Conservation (phyloP, 768 basidiomycete genomes). For the Tulasnella sp. region DNA sequence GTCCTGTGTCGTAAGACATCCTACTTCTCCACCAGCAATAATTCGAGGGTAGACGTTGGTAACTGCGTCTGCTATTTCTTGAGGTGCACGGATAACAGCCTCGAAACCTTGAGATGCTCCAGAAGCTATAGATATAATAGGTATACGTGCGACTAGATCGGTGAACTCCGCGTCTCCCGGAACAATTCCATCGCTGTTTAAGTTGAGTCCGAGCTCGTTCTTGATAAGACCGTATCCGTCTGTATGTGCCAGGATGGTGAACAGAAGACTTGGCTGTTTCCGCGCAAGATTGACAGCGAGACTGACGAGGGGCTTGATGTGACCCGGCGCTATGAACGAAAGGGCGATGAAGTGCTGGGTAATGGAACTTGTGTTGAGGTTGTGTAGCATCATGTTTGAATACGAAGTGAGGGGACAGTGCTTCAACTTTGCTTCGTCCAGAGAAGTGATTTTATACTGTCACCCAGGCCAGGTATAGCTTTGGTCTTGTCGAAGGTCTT, state of each 20-base stretch:
- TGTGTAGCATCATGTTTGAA: too few relatives aligned
- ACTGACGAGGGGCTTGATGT: neutral
- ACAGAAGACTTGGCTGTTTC: neutral
- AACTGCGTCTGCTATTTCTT: neutral
- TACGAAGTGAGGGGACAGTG: too few relatives aligned
- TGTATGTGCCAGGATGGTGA: slow-evolving; percentile 2
- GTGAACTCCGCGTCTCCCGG: neutral
- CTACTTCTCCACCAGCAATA: neutral
- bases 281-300: neutral
- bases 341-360: slow-evolving; percentile 4
- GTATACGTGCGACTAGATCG: neutral
- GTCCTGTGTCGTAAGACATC: neutral
- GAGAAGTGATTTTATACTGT: too few relatives aligned
- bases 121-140: neutral
- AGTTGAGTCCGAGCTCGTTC: neutral
- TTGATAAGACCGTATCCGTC: neutral
- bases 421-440: too few relatives aligned
- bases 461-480: too few relatives aligned
- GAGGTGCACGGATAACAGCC: neutral
- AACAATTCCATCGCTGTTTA: too few relatives aligned
- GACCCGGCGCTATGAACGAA: neutral
- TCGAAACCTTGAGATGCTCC: neutral
- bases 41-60: neutral
- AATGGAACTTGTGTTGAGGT: neutral
- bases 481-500: too few relatives aligned